phyloP scores from a whole-genome alignment of 2,329 filamentous ascomycete species.

The Diplodia seriata region DNA sequence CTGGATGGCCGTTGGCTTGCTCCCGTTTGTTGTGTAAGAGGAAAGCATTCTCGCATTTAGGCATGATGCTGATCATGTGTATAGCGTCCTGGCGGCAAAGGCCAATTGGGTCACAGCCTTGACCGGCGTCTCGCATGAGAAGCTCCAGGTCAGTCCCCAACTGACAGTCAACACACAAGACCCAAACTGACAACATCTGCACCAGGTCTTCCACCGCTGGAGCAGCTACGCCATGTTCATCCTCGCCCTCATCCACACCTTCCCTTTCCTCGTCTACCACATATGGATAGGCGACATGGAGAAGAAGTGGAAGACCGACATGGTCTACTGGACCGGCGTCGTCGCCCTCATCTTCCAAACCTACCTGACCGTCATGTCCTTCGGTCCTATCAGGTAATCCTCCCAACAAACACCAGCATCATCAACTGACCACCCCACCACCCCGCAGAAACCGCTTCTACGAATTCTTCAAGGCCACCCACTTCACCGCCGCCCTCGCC shows the following conservation, averaged over 20 bases:
- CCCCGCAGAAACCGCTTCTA: slow-evolving; percentile 59
- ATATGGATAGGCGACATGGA: slow-evolving; percentile 58
- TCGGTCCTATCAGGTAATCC: slow-evolving; percentile 57
- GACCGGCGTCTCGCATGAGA: slow-evolving; percentile 65
- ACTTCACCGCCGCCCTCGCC: slow-evolving; percentile 59
- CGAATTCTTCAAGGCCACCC: slow-evolving; percentile 67
- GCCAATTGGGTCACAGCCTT: slow-evolving; percentile 62
- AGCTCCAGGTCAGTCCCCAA: slow-evolving; percentile 53
- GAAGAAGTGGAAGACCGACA: slow-evolving; percentile 52
- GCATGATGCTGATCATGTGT: background rate
- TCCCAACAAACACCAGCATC: slow-evolving; percentile 20
- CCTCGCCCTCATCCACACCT: slow-evolving; percentile 64
- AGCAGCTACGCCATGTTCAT: slow-evolving; percentile 58
- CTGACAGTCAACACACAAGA: background rate
- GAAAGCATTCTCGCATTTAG: background rate
- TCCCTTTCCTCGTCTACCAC: slow-evolving; percentile 65
- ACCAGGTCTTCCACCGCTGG: slow-evolving; percentile 41
- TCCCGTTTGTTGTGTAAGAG: slow-evolving; percentile 41
- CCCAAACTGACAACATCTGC: background rate
- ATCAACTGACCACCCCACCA: background rate
- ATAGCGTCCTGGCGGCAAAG: slow-evolving; percentile 58
- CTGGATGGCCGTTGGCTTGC: slow-evolving; percentile 42
- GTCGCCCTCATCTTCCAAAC: slow-evolving; percentile 61
- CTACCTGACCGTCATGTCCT: slow-evolving; percentile 63
- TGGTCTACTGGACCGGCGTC: slow-evolving; percentile 64